phyloP scores from a whole-genome alignment of 1,284 basidiomycete genomes.

The Meira nashicola region DNA sequence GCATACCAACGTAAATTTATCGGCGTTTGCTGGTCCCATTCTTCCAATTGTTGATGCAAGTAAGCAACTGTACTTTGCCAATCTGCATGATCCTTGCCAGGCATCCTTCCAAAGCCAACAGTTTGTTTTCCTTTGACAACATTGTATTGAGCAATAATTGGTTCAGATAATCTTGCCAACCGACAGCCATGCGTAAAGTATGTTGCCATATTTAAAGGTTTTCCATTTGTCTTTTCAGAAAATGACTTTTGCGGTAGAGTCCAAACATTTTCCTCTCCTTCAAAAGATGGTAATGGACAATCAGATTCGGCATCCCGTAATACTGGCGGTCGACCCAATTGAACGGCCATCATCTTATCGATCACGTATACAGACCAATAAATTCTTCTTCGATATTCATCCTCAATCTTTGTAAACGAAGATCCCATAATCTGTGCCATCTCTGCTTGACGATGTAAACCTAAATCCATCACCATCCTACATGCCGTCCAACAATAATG shows the following conservation, averaged over 20 bases:
- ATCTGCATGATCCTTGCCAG: background rate
- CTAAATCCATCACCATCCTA: constrained; percentile 36
- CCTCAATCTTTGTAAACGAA: constrained; percentile 28
- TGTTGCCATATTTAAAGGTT: background rate
- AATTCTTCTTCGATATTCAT: constrained; percentile 29
- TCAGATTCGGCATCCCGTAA: constrained; percentile 39
- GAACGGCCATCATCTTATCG: constrained; percentile 33
- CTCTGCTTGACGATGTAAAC: constrained; percentile 28
- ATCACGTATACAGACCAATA: constrained; percentile 35
- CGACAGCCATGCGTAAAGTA: constrained; percentile 22
- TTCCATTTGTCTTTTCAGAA: constrained; percentile 1
- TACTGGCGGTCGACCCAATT: constrained; percentile 32
- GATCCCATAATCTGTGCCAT: constrained; percentile 22
- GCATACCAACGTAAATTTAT: background rate
- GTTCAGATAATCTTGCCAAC: constrained; percentile 27
- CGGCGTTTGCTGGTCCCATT: constrained; percentile 11
- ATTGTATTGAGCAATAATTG: constrained; percentile 34
- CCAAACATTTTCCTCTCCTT: constrained; percentile 25
- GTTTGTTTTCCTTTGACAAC: constrained; percentile 17
- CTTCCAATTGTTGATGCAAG: constrained; percentile 12
- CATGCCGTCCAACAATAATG: constrained; percentile 30
- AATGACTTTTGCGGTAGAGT: background rate
- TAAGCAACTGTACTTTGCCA: constrained; percentile 14
- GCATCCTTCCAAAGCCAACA: background rate
- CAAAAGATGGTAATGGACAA: constrained; percentile 27